Evolutionary conservation across 106 monocot species (phyloP).

Genomic region (Allium cepa): DNA sequence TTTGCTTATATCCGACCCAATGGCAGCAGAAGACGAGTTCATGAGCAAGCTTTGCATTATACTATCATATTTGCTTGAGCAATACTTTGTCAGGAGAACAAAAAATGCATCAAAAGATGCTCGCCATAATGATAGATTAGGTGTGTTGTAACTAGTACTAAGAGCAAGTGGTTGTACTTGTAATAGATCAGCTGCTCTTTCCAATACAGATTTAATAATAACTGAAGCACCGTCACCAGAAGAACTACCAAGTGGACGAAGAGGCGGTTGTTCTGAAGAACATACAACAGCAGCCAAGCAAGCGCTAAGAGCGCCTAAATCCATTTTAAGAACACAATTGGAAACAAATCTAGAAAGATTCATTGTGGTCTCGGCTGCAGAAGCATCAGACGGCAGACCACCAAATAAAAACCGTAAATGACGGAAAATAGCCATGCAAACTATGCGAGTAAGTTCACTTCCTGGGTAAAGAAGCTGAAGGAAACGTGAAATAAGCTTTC

Average conservation of each 20-base stretch:
- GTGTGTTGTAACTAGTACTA: slow-evolving; percentile 11
- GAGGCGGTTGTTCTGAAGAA: slow-evolving; percentile 41
- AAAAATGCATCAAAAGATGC: slow-evolving; percentile 48
- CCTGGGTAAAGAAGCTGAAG: slow-evolving; percentile 34
- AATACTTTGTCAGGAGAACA: slow-evolving; percentile 34
- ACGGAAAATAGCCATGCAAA: slow-evolving; percentile 48
- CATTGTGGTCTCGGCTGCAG: slow-evolving; percentile 24
- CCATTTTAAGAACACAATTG: slow-evolving; percentile 24
- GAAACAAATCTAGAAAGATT: slow-evolving; percentile 25
- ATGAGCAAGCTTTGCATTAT: slow-evolving; percentile 17
- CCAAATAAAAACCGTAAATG: slow-evolving; percentile 38
- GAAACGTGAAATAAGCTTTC: slow-evolving; percentile 31
- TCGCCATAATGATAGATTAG: slow-evolving; percentile 26
- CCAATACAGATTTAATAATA: slow-evolving; percentile 35
- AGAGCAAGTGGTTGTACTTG: slow-evolving; percentile 5
- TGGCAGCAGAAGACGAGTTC: slow-evolving; percentile 5
- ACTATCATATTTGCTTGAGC: slow-evolving; percentile 32
- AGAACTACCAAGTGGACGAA: slow-evolving; percentile 38
- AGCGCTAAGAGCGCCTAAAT: slow-evolving; percentile 35
- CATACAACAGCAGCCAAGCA: slow-evolving; percentile 47
- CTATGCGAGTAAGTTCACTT: slow-evolving; percentile 27
- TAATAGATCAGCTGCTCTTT: slow-evolving; percentile 26
- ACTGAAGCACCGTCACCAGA: slow-evolving; percentile 39
- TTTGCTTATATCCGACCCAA: slow-evolving; percentile 21
- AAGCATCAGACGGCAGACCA: slow-evolving; percentile 22